Evolutionary conservation across 176 grass and related monocot species (phyloP).

Genomic region (Oryza australiensis): DNA sequence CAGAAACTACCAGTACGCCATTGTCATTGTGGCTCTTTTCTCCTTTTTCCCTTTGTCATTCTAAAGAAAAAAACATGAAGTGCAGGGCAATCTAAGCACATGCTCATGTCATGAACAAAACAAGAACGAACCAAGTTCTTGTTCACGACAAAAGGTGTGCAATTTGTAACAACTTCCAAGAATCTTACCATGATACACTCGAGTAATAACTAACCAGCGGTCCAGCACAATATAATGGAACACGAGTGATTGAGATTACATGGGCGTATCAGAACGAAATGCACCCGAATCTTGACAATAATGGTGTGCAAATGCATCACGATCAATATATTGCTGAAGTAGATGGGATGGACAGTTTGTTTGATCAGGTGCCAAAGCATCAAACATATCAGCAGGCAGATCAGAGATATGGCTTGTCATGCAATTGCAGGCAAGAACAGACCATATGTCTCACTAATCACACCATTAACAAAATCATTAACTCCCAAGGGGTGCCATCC

Average conservation of each 20-base stretch:
- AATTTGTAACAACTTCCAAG: not conserved
- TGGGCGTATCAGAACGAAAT: not conserved
- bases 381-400: not conserved
- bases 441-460: not conserved
- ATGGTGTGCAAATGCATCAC: not conserved
- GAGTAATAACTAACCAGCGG: not conserved
- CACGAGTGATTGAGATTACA: not conserved
- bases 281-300: not conserved
- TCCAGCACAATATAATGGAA: not conserved
- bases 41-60: no score
- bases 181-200: not conserved
- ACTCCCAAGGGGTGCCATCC: not conserved
- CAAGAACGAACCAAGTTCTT: not conserved
- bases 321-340: not conserved
- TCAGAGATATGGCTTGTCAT: conserved; percentile 26
- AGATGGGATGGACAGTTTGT: conserved; percentile 9
- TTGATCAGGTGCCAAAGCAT: conserved; percentile 1
- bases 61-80: no score
- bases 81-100: not conserved
- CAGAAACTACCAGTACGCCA: no score
- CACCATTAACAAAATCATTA: not conserved
- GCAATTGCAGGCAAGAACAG: conserved; percentile 26
- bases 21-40: no score
- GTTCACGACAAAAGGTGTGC: not conserved
- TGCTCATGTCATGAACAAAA: not conserved